These are phyloP conservation scores for Lavandula angustifolia DNA, from an alignment of 257 asterid species.

Conservation along the genomic window DNA sequence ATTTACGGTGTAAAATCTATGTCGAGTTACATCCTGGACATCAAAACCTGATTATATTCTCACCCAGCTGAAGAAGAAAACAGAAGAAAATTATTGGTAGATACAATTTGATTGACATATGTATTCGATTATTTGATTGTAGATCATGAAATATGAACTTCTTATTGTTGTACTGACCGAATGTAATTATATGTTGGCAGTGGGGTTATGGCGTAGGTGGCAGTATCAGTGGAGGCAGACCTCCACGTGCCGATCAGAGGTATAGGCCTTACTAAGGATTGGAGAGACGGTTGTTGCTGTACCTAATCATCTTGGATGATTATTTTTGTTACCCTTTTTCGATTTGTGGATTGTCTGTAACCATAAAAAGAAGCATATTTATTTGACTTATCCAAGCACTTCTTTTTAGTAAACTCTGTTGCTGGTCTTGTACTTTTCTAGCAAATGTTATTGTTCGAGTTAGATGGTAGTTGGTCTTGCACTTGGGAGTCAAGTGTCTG, in stretches of 20 bases:
- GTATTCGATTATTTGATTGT: not conserved
- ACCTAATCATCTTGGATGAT: constrained; percentile 3
- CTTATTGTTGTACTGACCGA: constrained; percentile 15
- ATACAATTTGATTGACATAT: not conserved
- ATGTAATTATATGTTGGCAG: constrained; percentile 43
- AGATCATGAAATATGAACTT: not conserved
- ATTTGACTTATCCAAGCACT: constrained; percentile 3
- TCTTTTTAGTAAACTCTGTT: not conserved
- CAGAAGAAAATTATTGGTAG: not conserved
- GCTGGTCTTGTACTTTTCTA: constrained; percentile 4
- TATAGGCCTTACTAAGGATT: constrained; percentile 73
- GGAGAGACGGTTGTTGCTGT: constrained; percentile 3
- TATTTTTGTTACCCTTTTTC: not conserved
- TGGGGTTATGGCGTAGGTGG: constrained; percentile 93
- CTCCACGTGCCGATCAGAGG: constrained; percentile 81
- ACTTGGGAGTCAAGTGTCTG: not conserved
- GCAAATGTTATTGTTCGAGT: not conserved
- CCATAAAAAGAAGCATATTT: constrained; percentile 19
- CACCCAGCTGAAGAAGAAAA: not conserved
- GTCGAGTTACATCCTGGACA: not conserved
- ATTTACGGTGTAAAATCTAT: not conserved
- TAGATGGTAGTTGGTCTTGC: constrained; percentile 11
- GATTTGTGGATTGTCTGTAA: constrained; percentile 12
- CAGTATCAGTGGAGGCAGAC: constrained; percentile 67
- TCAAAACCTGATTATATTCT: not conserved